These are phyloP conservation scores for Sarcodon sp. DNA, from an alignment of 768 basidiomycete genomes.

Conservation along the genomic window DNA sequence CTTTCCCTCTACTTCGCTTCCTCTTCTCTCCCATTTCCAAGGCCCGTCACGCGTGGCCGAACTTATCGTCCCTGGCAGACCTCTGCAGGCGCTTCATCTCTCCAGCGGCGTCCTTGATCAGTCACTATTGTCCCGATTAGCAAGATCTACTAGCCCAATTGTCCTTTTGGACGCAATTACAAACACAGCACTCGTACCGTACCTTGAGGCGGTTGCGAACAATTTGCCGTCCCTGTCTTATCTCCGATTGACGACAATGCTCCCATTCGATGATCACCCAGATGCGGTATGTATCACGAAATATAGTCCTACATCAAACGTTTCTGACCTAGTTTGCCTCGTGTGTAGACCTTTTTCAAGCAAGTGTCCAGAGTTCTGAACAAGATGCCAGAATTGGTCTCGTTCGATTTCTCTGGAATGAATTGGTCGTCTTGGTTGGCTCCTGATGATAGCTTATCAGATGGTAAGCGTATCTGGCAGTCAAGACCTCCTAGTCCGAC, in stretches of 20 bases:
- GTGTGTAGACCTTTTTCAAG: not conserved
- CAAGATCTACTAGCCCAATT: constrained; percentile 22
- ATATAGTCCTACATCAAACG: not conserved
- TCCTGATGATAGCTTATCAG: not conserved
- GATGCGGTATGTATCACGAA: constrained; percentile 16
- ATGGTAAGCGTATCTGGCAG: not conserved
- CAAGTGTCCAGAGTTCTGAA: not conserved
- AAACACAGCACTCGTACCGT: constrained; percentile 38
- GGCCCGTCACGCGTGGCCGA: constrained; percentile 46
- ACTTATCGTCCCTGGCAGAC: constrained; percentile 50
- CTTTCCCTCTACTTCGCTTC: constrained; percentile 22
- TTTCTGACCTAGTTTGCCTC: not conserved
- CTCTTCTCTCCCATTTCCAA: constrained; percentile 40
- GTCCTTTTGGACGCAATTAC: constrained; percentile 48
- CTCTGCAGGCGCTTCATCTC: constrained; percentile 50
- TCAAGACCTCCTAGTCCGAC: not conserved
- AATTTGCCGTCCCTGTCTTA: constrained; percentile 50
- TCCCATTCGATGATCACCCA: constrained; percentile 17
- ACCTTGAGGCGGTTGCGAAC: constrained; percentile 41
- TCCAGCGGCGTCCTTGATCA: constrained; percentile 46
- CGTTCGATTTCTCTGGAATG: not conserved
- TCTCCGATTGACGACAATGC: constrained; percentile 45
- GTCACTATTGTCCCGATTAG: constrained; percentile 5
- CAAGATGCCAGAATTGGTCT: not conserved
- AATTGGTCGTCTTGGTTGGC: not conserved